Evolutionary conservation across 495 filamentous ascomycete genomes (phyloP).

Genomic region (Penicillium cataractarum): DNA sequence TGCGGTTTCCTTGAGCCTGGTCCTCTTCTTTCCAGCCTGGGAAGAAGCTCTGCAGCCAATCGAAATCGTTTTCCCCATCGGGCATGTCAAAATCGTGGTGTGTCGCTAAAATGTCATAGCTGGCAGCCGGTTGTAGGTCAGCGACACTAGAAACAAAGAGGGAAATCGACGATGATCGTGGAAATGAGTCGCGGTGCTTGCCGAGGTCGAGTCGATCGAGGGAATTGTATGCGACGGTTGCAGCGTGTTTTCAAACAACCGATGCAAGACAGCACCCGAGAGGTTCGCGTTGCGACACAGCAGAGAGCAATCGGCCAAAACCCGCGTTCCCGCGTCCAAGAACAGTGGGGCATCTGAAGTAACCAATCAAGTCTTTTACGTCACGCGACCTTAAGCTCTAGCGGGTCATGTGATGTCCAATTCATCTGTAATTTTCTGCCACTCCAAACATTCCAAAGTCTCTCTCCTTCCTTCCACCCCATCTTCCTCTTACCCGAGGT

Average conservation of each 20-base stretch:
- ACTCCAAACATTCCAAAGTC: not conserved
- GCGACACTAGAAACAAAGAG: not conserved
- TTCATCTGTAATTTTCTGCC: not conserved
- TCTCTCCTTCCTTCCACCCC: not conserved
- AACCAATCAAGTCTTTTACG: not conserved
- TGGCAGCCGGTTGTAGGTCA: not conserved
- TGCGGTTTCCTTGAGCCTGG: not conserved
- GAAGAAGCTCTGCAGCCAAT: slow-evolving; percentile 12
- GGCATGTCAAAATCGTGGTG: not conserved
- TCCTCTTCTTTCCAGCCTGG: not conserved
- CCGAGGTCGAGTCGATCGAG: not conserved
- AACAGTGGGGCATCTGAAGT: not conserved
- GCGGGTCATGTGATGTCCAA: not conserved
- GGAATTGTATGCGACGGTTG: not conserved
- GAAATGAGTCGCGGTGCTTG: not conserved
- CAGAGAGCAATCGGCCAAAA: not conserved
- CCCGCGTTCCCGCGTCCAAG: not conserved
- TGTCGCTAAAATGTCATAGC: not conserved
- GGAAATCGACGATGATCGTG: not conserved
- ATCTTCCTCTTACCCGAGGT: not conserved
- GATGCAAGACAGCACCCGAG: not conserved
- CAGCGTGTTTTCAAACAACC: not conserved
- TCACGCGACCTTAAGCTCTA: not conserved
- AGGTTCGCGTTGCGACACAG: not conserved
- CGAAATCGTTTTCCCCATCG: not conserved